A percentile compares a stretch with the other conserved stretches of the same genome.
Evolutionary conservation across 2,329 filamentous ascomycete species (phyloP).

Genomic region (Exophiala phaeomuriformis): DNA sequence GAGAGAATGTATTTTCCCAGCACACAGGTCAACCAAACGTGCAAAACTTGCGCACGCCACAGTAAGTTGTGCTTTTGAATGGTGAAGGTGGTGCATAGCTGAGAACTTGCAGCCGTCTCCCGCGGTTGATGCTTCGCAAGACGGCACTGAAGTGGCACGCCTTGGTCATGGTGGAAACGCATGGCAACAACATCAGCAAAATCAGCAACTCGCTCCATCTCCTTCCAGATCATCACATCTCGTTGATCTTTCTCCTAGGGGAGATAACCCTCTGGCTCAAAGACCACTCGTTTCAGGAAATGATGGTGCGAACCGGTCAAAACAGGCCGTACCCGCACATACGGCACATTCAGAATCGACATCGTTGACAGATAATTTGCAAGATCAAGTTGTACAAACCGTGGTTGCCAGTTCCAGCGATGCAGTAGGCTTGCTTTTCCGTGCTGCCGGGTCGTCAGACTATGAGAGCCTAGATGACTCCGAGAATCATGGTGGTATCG

Average conservation of each 20-base stretch:
- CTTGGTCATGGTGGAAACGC: too few species aligned
- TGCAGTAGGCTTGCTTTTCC: background rate
- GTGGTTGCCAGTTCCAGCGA: background rate
- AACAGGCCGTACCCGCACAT: background rate
- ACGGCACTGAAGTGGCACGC: background rate
- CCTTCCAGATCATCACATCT: too few species aligned
- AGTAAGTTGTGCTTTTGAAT: background rate
- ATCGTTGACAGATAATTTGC: background rate
- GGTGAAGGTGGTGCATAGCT: background rate
- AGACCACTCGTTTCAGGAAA: too few species aligned
- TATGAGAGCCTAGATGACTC: background rate
- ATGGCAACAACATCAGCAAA: too few species aligned
- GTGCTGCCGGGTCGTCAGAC: background rate
- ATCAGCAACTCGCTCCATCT: too few species aligned
- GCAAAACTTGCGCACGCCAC: background rate
- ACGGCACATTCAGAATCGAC: background rate
- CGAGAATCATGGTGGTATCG: background rate
- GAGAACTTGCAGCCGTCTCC: background rate
- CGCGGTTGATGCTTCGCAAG: background rate
- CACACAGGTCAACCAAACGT: background rate
- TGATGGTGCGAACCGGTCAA: background rate
- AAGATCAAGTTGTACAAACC: background rate
- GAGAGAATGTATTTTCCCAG: background rate
- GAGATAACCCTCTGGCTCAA: too few species aligned
- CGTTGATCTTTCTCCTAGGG: too few species aligned